Conservation (phyloP, 305 asterid genomes). For the Fraxinus sp. region DNA sequence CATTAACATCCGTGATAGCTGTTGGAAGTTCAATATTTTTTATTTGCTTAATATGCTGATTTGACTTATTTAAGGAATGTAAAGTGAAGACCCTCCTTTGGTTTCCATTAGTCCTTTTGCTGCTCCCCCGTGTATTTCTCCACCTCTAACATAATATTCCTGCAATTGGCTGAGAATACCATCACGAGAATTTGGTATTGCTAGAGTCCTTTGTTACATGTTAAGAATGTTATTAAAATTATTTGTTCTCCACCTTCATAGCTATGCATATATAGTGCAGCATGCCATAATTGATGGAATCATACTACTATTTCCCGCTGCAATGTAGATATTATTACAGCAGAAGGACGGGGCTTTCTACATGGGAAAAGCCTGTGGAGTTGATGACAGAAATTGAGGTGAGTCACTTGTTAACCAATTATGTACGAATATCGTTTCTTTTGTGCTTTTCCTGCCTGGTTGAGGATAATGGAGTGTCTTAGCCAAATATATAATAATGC, state of each 20-base stretch:
- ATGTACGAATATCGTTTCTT: constrained; percentile 16
- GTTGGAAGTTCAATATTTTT: background rate
- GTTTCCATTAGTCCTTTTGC: background rate
- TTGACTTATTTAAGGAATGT: background rate
- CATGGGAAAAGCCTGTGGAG: constrained; percentile 90
- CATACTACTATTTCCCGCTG: background rate
- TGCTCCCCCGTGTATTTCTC: background rate
- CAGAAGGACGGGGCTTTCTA: constrained; percentile 63
- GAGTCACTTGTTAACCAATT: constrained; percentile 29
- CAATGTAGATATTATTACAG: constrained; percentile 76
- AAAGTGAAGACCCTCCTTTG: background rate
- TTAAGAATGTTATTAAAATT: background rate
- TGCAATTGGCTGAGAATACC: background rate
- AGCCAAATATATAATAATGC: background rate
- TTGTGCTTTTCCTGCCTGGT: constrained; percentile 17
- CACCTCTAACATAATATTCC: background rate
- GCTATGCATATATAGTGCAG: background rate
- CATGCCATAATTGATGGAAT: background rate
- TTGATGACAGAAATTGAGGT: constrained; percentile 84
- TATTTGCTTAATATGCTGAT: background rate
- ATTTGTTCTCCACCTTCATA: background rate
- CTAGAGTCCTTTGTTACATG: constrained; percentile 6
- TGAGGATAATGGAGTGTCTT: background rate
- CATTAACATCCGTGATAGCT: background rate
- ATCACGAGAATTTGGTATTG: background rate